These are phyloP conservation scores for Stagonosporopsis vannaccii DNA, from an alignment of 2,329 filamentous ascomycete genomes.

Conservation along the genomic window DNA sequence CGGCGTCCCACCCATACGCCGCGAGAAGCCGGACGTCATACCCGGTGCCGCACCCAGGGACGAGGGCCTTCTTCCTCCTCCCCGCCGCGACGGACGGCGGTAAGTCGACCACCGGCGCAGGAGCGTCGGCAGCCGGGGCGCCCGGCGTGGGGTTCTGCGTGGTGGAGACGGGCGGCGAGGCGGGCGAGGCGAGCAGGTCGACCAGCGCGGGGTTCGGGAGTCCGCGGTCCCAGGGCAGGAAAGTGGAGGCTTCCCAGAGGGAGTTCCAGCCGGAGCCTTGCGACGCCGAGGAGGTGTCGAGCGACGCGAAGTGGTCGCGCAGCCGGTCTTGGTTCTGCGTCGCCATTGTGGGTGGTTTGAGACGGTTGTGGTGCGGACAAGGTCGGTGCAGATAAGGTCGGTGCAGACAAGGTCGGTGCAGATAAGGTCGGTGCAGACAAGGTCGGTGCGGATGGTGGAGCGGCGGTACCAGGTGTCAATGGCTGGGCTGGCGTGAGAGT, in stretches of 20 bases:
- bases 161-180: conserved; percentile 19
- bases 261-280: conserved; percentile 63
- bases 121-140: conserved; percentile 20
- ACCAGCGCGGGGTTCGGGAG: conserved; percentile 65
- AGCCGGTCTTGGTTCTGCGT: conserved; percentile 48
- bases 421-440: too few species aligned
- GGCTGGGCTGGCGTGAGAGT: not conserved
- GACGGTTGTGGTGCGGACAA: not conserved
- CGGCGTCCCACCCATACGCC: conserved; percentile 77
- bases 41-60: conserved; percentile 83
- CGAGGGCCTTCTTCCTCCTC: conserved; percentile 66
- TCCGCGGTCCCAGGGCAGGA: conserved; percentile 67
- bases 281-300: conserved; percentile 51
- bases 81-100: conserved; percentile 34
- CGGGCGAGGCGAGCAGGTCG: conserved; percentile 54
- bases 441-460: not conserved
- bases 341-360: conserved; percentile 20
- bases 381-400: too few species aligned
- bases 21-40: conserved; percentile 81
- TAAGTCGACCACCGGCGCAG: conserved; percentile 44
- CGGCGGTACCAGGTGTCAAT: not conserved
- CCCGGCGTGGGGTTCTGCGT: conserved; percentile 29
- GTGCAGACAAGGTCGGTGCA: too few species aligned
- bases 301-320: conserved; percentile 53
- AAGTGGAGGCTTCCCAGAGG: conserved; percentile 62